Evolutionary conservation across 768 basidiomycete genomes (phyloP), one percentile per base, ranked within the genome.

Genomic region (Termitomyces bulborhizus): DNA sequence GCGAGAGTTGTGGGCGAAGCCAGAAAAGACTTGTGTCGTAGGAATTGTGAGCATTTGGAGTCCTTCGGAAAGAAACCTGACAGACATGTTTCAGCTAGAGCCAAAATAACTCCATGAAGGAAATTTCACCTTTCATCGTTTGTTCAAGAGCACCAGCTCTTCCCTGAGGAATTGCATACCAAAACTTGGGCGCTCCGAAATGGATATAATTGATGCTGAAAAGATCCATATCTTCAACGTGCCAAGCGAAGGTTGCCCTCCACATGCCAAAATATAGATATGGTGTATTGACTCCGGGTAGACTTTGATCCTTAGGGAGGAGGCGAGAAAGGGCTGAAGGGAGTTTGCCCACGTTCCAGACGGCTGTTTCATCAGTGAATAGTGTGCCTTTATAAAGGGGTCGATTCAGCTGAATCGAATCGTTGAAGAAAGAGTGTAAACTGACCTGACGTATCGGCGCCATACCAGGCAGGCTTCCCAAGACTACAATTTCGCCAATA

Each of bases 241-340:
- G 97, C 96, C 97, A 99, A 0, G 94, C 92, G 70, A 98, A 98
- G 0, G 93, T 93, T 24, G 96, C 96, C 49, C 94, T 79, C 97
- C 97, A 99, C 95, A 98, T 98, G 60, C 97, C 97, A 67, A 95
- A 98, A 70, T 98, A 98, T 2, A 98, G 81, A 68, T 98, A 98
- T 0, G 96, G 96, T 3, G 93, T 88, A 65, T 98, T 98, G 46
- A 99, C 97, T 8, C 97, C 97, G 0, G 96, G 95, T 27, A 99
- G 74, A 40, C 86, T 82, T 51, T 86, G 81, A 39, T 76, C 77
- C 12, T 81, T 66, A 0, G 89, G 90, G 0, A 93, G 72, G 27
- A 97, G 74, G 3, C 93, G 85, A 9, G 87, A 85, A 24, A 99
- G 81, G 2, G 92, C 79, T 39, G 95, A 97, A 31, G 87, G 87